phyloP scores from a whole-genome alignment of 345 rosid genomes.

The Eutrema yunnanense region DNA sequence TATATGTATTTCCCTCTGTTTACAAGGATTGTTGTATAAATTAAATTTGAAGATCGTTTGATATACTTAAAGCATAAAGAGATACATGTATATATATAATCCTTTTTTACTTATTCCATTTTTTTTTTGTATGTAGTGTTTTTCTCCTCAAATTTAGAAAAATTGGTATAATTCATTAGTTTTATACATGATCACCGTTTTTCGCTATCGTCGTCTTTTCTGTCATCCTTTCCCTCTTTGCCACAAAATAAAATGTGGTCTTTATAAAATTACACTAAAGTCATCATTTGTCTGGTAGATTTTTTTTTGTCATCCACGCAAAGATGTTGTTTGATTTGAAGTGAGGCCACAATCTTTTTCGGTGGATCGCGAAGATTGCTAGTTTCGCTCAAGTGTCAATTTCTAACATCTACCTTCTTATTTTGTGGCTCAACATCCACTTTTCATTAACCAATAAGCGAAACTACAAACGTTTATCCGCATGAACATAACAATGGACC shows the following conservation, averaged over 20 bases:
- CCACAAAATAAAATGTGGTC: background rate
- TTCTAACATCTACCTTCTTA: background rate
- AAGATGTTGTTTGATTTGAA: background rate
- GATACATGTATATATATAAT: background rate
- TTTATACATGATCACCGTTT: background rate
- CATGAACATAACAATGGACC: too few species aligned
- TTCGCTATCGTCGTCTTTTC: background rate
- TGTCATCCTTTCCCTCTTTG: background rate
- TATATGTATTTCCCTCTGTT: background rate
- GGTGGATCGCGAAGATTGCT: background rate
- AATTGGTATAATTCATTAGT: background rate
- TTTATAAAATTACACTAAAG: background rate
- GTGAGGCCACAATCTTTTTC: background rate
- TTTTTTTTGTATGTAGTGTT: background rate
- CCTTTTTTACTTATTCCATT: background rate
- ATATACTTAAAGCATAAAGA: too few species aligned
- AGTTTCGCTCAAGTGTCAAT: constrained; percentile 1
- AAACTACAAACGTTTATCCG: too few species aligned
- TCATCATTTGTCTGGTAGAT: constrained; percentile 6
- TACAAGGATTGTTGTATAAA: background rate
- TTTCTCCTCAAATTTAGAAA: background rate
- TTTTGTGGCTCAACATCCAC: too few species aligned
- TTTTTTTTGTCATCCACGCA: background rate
- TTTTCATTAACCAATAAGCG: too few species aligned
- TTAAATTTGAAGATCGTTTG: background rate